Evolutionary conservation across 2,329 filamentous ascomycete species (phyloP).

Genomic region (Aspergillus puulaauensis): DNA sequence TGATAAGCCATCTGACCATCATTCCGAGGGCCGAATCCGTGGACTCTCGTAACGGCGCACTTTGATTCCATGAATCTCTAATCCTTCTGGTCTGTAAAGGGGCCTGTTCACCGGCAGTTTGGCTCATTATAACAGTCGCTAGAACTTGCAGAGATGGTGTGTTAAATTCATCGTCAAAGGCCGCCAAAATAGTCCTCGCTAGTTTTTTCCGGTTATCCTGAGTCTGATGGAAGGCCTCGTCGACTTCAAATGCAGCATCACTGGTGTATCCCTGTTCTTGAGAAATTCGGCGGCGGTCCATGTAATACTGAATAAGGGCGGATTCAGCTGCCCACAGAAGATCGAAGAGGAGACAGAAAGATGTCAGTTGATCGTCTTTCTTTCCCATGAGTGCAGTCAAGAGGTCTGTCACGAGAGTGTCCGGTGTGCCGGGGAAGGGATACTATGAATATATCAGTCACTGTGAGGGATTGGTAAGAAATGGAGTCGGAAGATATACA

Average conservation of each 20-base stretch:
- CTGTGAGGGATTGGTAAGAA: not conserved
- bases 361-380: constrained; percentile 27
- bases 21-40: constrained; percentile 18
- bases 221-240: constrained; percentile 18
- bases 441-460: constrained; percentile 25
- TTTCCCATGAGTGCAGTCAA: constrained; percentile 17
- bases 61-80: constrained; percentile 19
- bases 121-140: constrained; percentile 20
- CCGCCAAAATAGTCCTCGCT: constrained; percentile 20
- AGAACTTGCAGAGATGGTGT: constrained; percentile 21
- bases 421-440: constrained; percentile 30
- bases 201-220: constrained; percentile 21
- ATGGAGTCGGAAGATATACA: constrained; percentile 19
- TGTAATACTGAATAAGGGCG: constrained; percentile 34
- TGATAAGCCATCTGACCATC: constrained; percentile 26
- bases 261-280: constrained; percentile 22
- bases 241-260: constrained; percentile 14
- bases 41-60: constrained; percentile 15
- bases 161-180: constrained; percentile 22
- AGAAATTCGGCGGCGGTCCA: constrained; percentile 29
- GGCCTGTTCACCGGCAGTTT: constrained; percentile 17
- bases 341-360: constrained; percentile 35
- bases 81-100: constrained; percentile 21
- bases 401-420: constrained; percentile 21
- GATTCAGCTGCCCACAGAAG: constrained; percentile 35